phyloP scores from a whole-genome alignment of 1,284 basidiomycete genomes.

The Coniophora puteana region DNA sequence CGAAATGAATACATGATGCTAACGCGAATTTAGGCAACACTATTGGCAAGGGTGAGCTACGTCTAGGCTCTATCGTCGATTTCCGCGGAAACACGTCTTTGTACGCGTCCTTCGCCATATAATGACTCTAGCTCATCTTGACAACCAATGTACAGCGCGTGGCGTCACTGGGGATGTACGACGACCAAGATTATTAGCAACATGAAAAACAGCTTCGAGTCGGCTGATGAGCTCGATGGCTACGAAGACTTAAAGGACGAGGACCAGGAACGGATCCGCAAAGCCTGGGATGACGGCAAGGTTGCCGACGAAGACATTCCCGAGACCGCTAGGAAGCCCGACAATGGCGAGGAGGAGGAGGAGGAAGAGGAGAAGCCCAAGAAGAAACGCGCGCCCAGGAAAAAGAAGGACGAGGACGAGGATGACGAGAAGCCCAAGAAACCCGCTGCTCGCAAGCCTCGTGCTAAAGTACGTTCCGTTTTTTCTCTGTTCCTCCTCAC shows the following conservation, averaged over 20 bases:
- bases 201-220: slow-evolving; percentile 60
- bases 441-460: slow-evolving; percentile 32
- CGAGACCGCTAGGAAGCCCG: slow-evolving; percentile 59
- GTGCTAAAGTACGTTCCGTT: slow-evolving; percentile 32
- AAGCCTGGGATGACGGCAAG: slow-evolving; percentile 70
- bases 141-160: slow-evolving; percentile 41
- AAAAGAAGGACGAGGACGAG: slow-evolving; percentile 35
- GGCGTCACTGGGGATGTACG: slow-evolving; percentile 84
- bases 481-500: slow-evolving; percentile 8
- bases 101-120: slow-evolving; percentile 46
- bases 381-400: slow-evolving; percentile 33
- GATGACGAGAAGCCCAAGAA: slow-evolving; percentile 39
- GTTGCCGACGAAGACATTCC: slow-evolving; percentile 81
- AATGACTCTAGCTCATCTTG: not conserved
- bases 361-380: slow-evolving; percentile 36
- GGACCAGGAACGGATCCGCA: slow-evolving; percentile 62
- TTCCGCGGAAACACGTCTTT: slow-evolving; percentile 68
- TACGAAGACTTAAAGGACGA: slow-evolving; percentile 63
- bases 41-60: slow-evolving; percentile 70
- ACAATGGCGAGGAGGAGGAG: slow-evolving; percentile 43
- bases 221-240: slow-evolving; percentile 67
- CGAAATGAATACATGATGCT: slow-evolving; percentile 12
- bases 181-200: slow-evolving; percentile 70
- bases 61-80: slow-evolving; percentile 77
- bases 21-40: slow-evolving; percentile 48